Evolutionary conservation across 2,329 filamentous ascomycete genomes (phyloP), one percentile per base, ranked within the genome.

Genomic region (Exutisphaerella laricina): DNA sequence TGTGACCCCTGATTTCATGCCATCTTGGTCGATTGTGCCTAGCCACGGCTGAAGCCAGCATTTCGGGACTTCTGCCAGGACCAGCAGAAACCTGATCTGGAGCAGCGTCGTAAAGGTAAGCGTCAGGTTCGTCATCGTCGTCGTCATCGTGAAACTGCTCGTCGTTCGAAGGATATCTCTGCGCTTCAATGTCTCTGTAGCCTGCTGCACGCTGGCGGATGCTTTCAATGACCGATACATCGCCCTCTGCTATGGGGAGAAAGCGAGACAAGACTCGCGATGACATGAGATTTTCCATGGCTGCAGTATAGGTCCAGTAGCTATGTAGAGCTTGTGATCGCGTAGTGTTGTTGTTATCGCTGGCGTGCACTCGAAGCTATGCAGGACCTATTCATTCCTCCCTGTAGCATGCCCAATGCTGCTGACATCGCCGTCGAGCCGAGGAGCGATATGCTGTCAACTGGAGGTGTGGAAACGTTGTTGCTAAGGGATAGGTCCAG

Each of bases 91-190:
- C 47, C 20, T 54, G 51, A 18, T 41, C 34, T 9, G 67, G 62
- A 6, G 6, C 20, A 12, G 68, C 70, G 54, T 79, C 70, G 28
- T 70, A 73, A 17, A 79, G 65, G 36, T 77, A 67, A 37, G 75
- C 70, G 45, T 79, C 74, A 18, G 80, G 68, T 32, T 75, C 70
- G 37, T 77, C 73, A 49, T 74, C 72, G 49, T 79, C 74, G 26
- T 74, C 69, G 49, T 79, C 74, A 25, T 74, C 69, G 43, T 78
- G 73, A 50, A 73, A 72, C 53, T 75, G 79, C 28, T 66, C 66
- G 32, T 69, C 70, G 32, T 65, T 66, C 23, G 46, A 44, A 70
- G 69, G 37, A 66, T 48, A 59, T 70, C 70, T 14, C 65, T 73
- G 44, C 51, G 60, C 49, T 68, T 71, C 46, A 63, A 72, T 23